Percentiles rank a stretch among this genome's conserved stretches.
Conservation (phyloP, 2,329 filamentous ascomycete species). For the Aspergillus hiratsukae region DNA sequence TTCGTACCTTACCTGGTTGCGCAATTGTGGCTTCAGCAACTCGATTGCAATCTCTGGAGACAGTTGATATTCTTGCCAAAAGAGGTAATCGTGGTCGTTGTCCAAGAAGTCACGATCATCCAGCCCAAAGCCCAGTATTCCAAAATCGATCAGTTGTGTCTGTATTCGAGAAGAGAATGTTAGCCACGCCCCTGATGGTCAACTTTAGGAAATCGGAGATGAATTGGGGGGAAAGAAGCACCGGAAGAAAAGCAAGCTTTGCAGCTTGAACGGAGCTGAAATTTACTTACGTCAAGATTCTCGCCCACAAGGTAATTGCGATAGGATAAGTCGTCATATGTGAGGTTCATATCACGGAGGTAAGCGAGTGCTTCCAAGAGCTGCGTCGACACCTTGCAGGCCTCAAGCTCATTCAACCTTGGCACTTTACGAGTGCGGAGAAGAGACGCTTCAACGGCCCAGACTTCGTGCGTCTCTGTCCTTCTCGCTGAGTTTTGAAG, state of each 20-base stretch:
- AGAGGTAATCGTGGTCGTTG: constrained; percentile 4
- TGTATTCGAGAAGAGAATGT: neutral
- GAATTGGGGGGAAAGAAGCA: neutral
- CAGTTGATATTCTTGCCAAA: constrained; percentile 25
- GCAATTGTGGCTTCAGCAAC: constrained; percentile 4
- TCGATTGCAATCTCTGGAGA: constrained; percentile 21
- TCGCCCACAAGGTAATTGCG: constrained; percentile 28
- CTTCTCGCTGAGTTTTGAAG: neutral
- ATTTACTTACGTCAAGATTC: constrained; percentile 11
- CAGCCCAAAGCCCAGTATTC: constrained; percentile 5
- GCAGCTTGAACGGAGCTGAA: neutral
- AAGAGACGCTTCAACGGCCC: constrained; percentile 1
- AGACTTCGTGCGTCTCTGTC: constrained; percentile 1
- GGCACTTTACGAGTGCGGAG: constrained; percentile 16
- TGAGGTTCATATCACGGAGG: constrained; percentile 25
- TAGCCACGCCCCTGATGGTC: neutral
- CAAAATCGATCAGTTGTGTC: constrained; percentile 17
- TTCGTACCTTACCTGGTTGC: neutral
- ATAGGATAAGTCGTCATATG: constrained; percentile 26
- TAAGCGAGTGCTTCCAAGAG: constrained; percentile 25
- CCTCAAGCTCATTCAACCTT: constrained; percentile 20
- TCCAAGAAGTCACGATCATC: constrained; percentile 9
- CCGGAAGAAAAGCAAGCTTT: neutral
- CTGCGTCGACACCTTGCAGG: constrained; percentile 27
- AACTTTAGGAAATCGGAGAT: neutral